Base-by-base conservation (phyloP, 305 asterid genomes). In the Fraxinus xanthoxyloides region DNA sequence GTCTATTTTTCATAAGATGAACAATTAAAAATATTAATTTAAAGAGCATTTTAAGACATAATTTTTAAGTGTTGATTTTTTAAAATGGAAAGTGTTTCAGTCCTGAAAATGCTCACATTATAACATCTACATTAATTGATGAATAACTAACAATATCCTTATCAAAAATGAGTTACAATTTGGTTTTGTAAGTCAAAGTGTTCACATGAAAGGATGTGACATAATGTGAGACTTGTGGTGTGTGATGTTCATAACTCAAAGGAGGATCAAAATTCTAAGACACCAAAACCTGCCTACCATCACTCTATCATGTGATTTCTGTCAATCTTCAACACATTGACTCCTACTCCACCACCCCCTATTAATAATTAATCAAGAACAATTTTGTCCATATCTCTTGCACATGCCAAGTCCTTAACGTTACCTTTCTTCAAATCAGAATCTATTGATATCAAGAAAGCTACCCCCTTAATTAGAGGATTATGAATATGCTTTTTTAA, bases 371-470 rank as follows among this genome's bases (percentile, higher is more conserved):
- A 19, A 54, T 54, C 26, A 51, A 51, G 17, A 54, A 54, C 10
- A 1, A 17, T 17, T n/a, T 54, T 54, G 24, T 54, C 63, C 24
- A 54, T 54, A 17, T 54, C 70, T 56, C 54, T 13, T 19, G 76
- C 85, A 85, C 85, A 82, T 72, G 84, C 73, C 34, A 36, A 61
- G 80, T 59, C 76, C 78, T 4, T 79, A 12, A 51, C 80, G 9
- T 61, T 85, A 80, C 77, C 77, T 82, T 77, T 85, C 84, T n/a
- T 54, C 1, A n/a, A 54, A 54, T 17, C 15, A 13, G 56, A 3
- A 46, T 46, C 13, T 13, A 7, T 13, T 46, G 19, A 46, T 43
- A 12, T 13, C 13, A 51, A 54, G 24, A 54, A 54, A 19, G 67
- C 12, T 56, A 19, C 28, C 12, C 2, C 67, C 67, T 56, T 56